A percentile compares a stretch with the other conserved stretches of the same genome.
Evolutionary conservation across 345 rosid genomes (phyloP).

Genomic region (Cochlearia excelsa): DNA sequence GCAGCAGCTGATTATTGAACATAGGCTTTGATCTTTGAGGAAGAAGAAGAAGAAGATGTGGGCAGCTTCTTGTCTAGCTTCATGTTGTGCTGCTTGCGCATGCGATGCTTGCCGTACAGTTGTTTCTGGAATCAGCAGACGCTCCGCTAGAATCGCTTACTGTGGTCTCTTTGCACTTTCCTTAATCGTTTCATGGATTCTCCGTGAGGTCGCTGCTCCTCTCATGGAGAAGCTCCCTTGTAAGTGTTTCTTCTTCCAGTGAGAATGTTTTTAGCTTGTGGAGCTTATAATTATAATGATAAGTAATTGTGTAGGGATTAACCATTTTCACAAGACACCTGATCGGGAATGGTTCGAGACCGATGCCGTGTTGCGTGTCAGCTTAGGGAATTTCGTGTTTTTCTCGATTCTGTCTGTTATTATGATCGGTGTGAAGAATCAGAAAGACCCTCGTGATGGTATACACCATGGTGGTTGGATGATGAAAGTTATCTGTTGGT

Average conservation of each 20-base stretch:
- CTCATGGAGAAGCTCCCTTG: constrained; percentile 98
- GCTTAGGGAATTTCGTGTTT: constrained; percentile 92
- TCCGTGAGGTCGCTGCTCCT: constrained; percentile 97
- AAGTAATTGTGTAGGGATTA: constrained; percentile 64
- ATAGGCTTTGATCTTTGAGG: constrained; percentile 20
- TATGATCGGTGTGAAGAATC: constrained; percentile 92
- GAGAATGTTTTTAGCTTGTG: not conserved
- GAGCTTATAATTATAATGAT: constrained; percentile 4
- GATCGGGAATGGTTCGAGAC: constrained; percentile 97
- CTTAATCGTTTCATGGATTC: constrained; percentile 87
- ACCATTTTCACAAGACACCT: constrained; percentile 84
- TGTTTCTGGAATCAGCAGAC: constrained; percentile 87
- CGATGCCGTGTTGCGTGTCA: constrained; percentile 93
- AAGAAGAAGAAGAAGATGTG: constrained; percentile 65
- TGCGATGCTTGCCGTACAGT: constrained; percentile 92
- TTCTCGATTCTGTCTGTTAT: constrained; percentile 70
- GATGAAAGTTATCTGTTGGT: constrained; percentile 91
- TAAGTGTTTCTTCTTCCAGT: constrained; percentile 40
- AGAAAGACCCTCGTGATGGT: constrained; percentile 94
- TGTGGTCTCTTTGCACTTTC: constrained; percentile 97
- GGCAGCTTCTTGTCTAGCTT: constrained; percentile 99
- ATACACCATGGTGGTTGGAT: constrained; percentile 99
- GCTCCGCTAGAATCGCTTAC: constrained; percentile 94
- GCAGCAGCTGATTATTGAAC: constrained; percentile 30
- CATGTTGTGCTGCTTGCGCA: constrained; percentile 97